Conservation (phyloP, 2,329 filamentous ascomycete species). For the Hypoxylon sp. region DNA sequence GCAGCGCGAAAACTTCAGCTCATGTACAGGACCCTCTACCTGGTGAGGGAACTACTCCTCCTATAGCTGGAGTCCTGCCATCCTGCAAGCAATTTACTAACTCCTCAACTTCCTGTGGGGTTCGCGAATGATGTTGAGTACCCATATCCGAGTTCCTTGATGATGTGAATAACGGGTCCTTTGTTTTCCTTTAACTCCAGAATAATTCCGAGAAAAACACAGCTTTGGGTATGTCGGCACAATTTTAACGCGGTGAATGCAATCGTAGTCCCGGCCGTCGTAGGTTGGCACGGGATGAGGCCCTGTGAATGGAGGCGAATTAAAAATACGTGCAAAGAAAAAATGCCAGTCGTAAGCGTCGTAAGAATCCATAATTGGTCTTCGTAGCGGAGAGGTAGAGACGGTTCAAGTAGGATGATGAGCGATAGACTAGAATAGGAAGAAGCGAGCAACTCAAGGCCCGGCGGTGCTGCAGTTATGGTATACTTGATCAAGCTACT, state of each 20-base stretch:
- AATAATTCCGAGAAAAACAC: constrained; percentile 41
- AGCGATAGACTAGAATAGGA: constrained; percentile 45
- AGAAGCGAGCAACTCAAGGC: background rate
- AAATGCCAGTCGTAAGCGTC: constrained; percentile 47
- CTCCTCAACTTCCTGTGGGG: constrained; percentile 30
- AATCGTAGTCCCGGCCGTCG: constrained; percentile 26
- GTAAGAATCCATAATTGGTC: constrained; percentile 48
- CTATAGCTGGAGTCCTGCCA: constrained; percentile 27
- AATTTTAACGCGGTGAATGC: constrained; percentile 36
- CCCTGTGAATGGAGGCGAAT: constrained; percentile 35
- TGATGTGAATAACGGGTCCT: constrained; percentile 28
- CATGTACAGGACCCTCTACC: constrained; percentile 23
- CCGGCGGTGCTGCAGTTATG: constrained; percentile 6
- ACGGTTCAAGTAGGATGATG: constrained; percentile 30
- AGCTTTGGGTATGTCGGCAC: constrained; percentile 38
- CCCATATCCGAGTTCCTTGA: constrained; percentile 28
- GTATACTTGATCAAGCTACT: constrained; percentile 10
- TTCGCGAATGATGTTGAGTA: constrained; percentile 24
- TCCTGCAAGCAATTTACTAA: constrained; percentile 28
- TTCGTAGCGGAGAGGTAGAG: constrained; percentile 45
- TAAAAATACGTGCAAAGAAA: constrained; percentile 37
- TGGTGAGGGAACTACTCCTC: constrained; percentile 27
- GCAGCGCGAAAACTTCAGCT: constrained; percentile 24
- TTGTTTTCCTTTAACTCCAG: constrained; percentile 42
- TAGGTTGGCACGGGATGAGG: constrained; percentile 24